phyloP scores from a whole-genome alignment of 768 basidiomycete genomes.

The Tulasnella sp. region DNA sequence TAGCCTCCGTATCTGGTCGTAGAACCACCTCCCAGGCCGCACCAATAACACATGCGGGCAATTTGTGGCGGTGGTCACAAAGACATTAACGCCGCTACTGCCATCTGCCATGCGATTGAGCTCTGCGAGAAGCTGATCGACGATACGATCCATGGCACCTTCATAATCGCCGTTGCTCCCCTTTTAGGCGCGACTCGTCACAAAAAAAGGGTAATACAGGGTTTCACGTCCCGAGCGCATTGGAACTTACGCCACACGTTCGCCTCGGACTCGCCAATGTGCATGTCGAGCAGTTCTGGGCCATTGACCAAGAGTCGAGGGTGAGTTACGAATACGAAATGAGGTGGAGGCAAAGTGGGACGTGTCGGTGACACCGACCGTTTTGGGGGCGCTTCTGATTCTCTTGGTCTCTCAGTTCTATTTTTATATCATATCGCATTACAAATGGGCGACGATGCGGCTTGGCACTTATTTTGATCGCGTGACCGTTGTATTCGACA shows the following conservation, averaged over 20 bases:
- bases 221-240: constrained; percentile 79
- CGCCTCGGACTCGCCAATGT: constrained; percentile 96
- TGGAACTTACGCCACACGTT: constrained; percentile 92
- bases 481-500: no score
- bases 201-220: constrained; percentile 96
- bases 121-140: constrained; percentile 88
- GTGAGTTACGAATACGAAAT: no score
- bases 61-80: constrained; percentile 94
- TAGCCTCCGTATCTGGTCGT: not conserved
- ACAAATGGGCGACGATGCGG: no score
- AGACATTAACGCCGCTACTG: constrained; percentile 56
- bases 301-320: constrained; percentile 96
- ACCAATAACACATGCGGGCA: constrained; percentile 87
- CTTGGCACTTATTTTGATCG: no score
- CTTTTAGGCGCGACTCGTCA: constrained; percentile 94
- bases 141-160: no score
- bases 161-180: no score
- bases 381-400: no score
- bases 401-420: no score
- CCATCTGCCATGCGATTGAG: constrained; percentile 79
- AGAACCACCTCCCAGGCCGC: constrained; percentile 67
- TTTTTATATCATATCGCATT: no score
- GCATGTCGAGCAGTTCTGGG: constrained; percentile 94
- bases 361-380: constrained; percentile 91
- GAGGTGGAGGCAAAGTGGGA: no score